Evolutionary conservation across 129 eudicot genomes (phyloP).

Genomic region (Escallonia herrerae): DNA sequence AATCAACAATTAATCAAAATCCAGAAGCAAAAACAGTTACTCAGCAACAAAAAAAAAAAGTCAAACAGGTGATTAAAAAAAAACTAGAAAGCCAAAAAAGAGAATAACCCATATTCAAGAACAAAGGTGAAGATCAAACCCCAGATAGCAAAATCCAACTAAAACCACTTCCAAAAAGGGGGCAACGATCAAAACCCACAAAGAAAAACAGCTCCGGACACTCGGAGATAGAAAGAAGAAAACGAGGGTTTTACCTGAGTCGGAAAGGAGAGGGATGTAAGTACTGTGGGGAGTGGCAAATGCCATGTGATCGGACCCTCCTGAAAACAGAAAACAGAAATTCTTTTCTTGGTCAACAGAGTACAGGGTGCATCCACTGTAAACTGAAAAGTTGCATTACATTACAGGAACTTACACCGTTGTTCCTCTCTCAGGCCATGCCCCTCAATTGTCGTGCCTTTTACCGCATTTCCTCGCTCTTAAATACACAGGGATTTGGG

Average conservation of each 20-base stretch:
- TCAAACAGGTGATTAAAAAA: too few relatives aligned
- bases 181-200: not conserved
- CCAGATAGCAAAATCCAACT: not conserved
- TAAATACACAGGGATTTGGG: too few relatives aligned
- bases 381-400: not conserved
- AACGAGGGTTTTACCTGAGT: constrained; percentile 2
- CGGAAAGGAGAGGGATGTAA: constrained; percentile 21
- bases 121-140: not conserved
- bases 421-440: not conserved
- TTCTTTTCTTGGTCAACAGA: not conserved
- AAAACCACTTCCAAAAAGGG: not conserved
- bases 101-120: not conserved
- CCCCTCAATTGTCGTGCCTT: not conserved
- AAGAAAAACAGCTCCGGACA: not conserved
- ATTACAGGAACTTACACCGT: not conserved
- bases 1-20: too few relatives aligned
- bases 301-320: constrained; percentile 9
- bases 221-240: too few relatives aligned
- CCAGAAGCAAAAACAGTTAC: too few relatives aligned
- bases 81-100: too few relatives aligned
- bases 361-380: not conserved
- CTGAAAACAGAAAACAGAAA: not conserved
- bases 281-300: constrained; percentile 8
- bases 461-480: not conserved
- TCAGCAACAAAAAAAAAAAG: too few relatives aligned